A percentile compares a stretch with the other conserved stretches of the same genome.
Conservation (phyloP, 768 basidiomycete genomes). For the Termitomyces sp. region DNA sequence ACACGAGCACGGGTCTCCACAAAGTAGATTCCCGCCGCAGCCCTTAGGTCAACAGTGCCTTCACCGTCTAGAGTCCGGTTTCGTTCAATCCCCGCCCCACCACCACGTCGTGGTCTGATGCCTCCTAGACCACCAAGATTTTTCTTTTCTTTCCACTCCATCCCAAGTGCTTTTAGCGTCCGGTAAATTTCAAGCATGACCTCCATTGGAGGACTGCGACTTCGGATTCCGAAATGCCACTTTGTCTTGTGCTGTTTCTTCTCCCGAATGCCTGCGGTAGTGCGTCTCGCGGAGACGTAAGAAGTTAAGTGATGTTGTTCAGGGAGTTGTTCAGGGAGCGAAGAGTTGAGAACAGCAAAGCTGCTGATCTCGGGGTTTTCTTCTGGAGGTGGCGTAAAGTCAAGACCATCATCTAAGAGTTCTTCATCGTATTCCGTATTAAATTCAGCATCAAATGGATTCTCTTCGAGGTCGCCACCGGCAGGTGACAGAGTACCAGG, state of each 20-base stretch:
- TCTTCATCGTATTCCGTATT: slow-evolving; percentile 48
- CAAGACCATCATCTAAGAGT: slow-evolving; percentile 33
- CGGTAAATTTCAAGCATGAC: slow-evolving; percentile 99
- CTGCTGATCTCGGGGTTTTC: slow-evolving; percentile 45
- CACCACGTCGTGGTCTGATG: slow-evolving; percentile 28
- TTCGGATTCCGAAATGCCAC: slow-evolving; percentile 98
- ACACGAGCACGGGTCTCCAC: slow-evolving; percentile 91
- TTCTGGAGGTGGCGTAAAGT: slow-evolving; percentile 21
- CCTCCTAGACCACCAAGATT: slow-evolving; percentile 71
- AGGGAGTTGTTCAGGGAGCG: slow-evolving; percentile 61
- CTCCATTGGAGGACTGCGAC: slow-evolving; percentile 94
- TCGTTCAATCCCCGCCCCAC: slow-evolving; percentile 49
- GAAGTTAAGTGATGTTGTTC: slow-evolving; percentile 67
- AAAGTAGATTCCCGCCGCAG: slow-evolving; percentile 79
- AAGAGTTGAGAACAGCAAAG: slow-evolving; percentile 88
- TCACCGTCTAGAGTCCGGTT: slow-evolving; percentile 56
- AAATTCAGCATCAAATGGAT: slow-evolving; percentile 81
- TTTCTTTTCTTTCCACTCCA: slow-evolving; percentile 97
- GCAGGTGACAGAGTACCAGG: slow-evolving; percentile 63
- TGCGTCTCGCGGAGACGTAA: slow-evolving; percentile 54
- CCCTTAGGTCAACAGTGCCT: slow-evolving; percentile 58
- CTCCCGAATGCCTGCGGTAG: slow-evolving; percentile 34
- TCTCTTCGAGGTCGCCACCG: slow-evolving; percentile 61
- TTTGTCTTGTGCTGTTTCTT: slow-evolving; percentile 78
- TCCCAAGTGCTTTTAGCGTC: slow-evolving; percentile 81